Evolutionary conservation across 73 alveolate species (phyloP).

Genomic region (Urostyla sp.): DNA sequence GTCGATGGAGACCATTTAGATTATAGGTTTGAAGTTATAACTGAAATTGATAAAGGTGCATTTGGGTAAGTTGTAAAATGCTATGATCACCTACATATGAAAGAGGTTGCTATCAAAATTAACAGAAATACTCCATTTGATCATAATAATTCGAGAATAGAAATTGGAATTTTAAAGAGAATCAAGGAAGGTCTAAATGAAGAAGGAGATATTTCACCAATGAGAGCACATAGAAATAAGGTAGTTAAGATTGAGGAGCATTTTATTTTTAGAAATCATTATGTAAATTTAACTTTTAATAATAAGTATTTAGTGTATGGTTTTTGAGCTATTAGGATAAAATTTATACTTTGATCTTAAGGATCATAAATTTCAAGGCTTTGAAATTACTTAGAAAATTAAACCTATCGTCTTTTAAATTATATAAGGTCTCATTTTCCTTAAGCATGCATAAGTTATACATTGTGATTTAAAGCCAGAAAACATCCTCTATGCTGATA

Average conservation of each 20-base stretch:
- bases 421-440: slow-evolving; percentile 36
- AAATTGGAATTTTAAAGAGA: neutral
- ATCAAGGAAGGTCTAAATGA: slow-evolving; percentile 4
- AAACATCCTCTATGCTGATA: slow-evolving; percentile 34
- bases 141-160: slow-evolving; percentile 32
- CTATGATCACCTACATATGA: neutral
- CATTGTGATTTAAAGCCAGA: slow-evolving; percentile 72
- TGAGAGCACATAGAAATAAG: neutral
- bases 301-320: slow-evolving; percentile 21
- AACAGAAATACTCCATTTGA: neutral
- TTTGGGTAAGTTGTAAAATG: slow-evolving; percentile 46
- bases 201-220: neutral
- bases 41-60: slow-evolving; percentile 22
- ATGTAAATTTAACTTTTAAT: neutral
- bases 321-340: slow-evolving; percentile 56
- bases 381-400: slow-evolving; percentile 14
- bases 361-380: slow-evolving; percentile 44
- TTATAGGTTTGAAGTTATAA: slow-evolving; percentile 24
- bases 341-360: slow-evolving; percentile 52
- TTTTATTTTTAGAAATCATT: slow-evolving; percentile 31
- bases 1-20: slow-evolving; percentile 31
- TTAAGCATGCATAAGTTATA: slow-evolving; percentile 33
- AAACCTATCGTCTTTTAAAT: slow-evolving; percentile 50
- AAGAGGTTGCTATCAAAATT: slow-evolving; percentile 33
- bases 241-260: slow-evolving; percentile 3